Evolutionary conservation across 148 eudicot species (phyloP).

Genomic region (Cornus kousa): DNA sequence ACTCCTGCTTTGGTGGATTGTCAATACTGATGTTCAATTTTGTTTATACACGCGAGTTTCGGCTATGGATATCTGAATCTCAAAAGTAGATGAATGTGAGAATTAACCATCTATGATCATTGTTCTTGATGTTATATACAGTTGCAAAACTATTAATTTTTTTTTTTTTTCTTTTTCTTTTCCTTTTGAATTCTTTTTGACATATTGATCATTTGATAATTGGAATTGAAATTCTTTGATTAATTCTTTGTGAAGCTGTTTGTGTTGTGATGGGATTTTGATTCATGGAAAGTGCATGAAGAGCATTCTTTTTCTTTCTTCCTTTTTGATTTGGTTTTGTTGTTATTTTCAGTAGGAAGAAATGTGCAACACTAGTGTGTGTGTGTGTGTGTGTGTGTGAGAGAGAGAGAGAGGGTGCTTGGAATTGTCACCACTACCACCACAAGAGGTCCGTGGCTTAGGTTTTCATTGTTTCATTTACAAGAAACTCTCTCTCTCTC

Average conservation of each 20-base stretch:
- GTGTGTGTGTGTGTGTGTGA: neutral
- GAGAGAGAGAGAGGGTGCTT: constrained; percentile 15
- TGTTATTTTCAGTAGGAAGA: neutral
- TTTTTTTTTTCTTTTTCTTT: neutral
- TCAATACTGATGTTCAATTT: constrained; percentile 36
- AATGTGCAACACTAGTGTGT: neutral
- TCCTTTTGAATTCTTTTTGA: neutral
- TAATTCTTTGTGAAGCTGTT: neutral
- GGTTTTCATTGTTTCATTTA: constrained; percentile 24
- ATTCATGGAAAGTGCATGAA: constrained; percentile 11
- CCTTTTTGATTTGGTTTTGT: too few species aligned
- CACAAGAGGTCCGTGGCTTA: constrained; percentile 10
- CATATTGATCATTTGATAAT: neutral
- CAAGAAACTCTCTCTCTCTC: constrained; percentile 10
- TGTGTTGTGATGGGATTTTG: neutral
- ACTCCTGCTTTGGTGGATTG: constrained; percentile 53
- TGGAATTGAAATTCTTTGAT: neutral
- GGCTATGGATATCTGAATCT: neutral
- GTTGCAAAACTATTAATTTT: constrained; percentile 1
- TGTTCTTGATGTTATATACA: neutral
- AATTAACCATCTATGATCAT: neutral
- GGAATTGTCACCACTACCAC: constrained; percentile 22
- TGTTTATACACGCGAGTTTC: neutral
- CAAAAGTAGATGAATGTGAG: neutral
- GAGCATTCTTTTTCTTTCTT: neutral